Base-by-base conservation (phyloP, 129 eudicot genomes). In the Flaveria ramosissima region DNA sequence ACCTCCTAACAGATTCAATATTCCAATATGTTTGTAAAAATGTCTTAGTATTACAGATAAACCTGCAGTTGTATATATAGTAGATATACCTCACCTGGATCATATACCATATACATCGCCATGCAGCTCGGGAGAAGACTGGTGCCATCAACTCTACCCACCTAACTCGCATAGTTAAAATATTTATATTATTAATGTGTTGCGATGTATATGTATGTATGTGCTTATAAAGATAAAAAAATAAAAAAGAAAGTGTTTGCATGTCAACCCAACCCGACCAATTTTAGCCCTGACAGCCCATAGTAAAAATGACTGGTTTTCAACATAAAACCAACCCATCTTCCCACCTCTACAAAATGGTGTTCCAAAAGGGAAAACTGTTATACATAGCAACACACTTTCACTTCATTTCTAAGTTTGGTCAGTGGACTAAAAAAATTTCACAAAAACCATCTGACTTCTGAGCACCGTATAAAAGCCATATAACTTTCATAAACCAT, bases 81-180 rank as follows among this genome's bases (percentile, higher is more conserved):
- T 43, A 41, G 30, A 68, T 57, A 46, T 73, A 70, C 65, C 74
- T 60, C 51, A 89, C 97, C 96, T 93, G 98, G 84, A 93, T 90
- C 98, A 93, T 85, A 83, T 87, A 77, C 97, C 97, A 93, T 53
- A 93, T 91, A 69, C 98, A 93, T 70, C 90, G 83, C 98, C 98
- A 93, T 0, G 98, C 96, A 66, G 92, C 83, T 71, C 63, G 85
- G 0, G 98, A 93, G 86, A 93, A 93, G 17, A 93, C 98, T 9
- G 98, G 98, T 81, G 97, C 98, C 98, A 93, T 93, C 48, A 90
- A 86, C 73, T 93, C 98, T 73, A 93, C 87, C 98, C 98, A 93
- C 85, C 98, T 63, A 63, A 36, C 41, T 63, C 45, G 10, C 16
- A 63, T 12, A 3, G 68, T 63, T 63, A 63, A 5, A 30, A 30